Evolutionary conservation across 140 eudicot genomes (phyloP), one percentile per base, ranked within the genome.

Genomic region (Senecio squalidus): DNA sequence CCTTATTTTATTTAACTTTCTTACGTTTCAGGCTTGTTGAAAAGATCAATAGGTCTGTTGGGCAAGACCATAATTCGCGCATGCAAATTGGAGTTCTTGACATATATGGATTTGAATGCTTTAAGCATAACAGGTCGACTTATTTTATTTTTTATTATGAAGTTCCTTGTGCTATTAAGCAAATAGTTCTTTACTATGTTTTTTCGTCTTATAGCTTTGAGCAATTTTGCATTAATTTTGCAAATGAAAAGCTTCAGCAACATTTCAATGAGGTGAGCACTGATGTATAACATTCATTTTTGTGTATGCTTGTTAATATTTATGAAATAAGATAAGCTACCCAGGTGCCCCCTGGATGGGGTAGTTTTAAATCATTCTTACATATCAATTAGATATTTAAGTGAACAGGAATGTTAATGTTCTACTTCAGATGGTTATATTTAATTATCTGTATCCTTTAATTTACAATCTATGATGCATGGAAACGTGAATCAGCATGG

Each of bases 181-280:
- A 18, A 49, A 28, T 18, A 14, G 17, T 60, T 69, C 55, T 36
- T 69, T 69, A 20, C 60, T 49, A 44, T 21, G 17, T 49, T 54
- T 5, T 30, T 31, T 34, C 21, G 7, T 66, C 62, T 21, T 30
- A 53, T 90, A 92, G 98, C 62, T 92, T 92, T 52, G 98, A 92
- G 92, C 98, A 92, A 55, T 87, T 92, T 64, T 92, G 98, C 82
- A 92, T 92, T 67, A 92, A 92, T 61, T 92, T 87, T 84, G 98
- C 98, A 50, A 92, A 92, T 73, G 98, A 92, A 74, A 92, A 92
- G 86, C 98, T 92, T 62, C 98, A 92, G 62, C 98, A 92, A 53
- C 98, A 92, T 78, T 92, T 92, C 75, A 92, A 92, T 74, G 96
- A 92, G 97, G 97, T 90, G 49, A 46, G 69, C 41, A 27, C 66